These are phyloP conservation scores for Nectriaceae sp. DNA, from an alignment of 2,329 filamentous ascomycete species.

Conservation along the genomic window DNA sequence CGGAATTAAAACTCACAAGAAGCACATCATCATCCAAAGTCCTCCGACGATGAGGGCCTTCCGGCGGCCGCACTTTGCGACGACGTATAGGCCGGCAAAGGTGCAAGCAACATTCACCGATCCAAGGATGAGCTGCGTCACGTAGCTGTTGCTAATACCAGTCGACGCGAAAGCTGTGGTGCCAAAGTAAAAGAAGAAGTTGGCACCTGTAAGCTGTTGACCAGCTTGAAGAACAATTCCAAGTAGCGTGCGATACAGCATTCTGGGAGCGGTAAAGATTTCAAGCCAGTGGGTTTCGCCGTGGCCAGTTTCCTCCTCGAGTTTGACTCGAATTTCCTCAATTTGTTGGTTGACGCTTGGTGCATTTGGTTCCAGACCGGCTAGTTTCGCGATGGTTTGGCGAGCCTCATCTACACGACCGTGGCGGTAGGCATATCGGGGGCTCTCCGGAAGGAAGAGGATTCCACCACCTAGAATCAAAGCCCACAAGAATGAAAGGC, in stretches of 20 bases:
- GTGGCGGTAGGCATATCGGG: constrained; percentile 51
- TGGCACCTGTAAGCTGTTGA: constrained; percentile 64
- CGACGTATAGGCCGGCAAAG: constrained; percentile 64
- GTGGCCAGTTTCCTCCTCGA: constrained; percentile 46
- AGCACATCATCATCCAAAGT: constrained; percentile 59
- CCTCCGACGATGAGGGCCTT: constrained; percentile 64
- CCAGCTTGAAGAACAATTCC: constrained; percentile 65
- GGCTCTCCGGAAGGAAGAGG: constrained; percentile 56
- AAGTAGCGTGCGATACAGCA: constrained; percentile 64
- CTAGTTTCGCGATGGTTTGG: constrained; percentile 47
- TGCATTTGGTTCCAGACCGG: constrained; percentile 42
- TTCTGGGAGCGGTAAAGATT: constrained; percentile 68
- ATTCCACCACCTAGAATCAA: constrained; percentile 52
- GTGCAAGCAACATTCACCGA: constrained; percentile 70
- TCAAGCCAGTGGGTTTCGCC: constrained; percentile 55
- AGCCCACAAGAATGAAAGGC: constrained; percentile 57
- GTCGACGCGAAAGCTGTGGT: constrained; percentile 67
- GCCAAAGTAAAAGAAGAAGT: constrained; percentile 68
- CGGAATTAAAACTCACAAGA: constrained; percentile 38
- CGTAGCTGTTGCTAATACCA: constrained; percentile 65
- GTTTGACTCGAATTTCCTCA: constrained; percentile 52
- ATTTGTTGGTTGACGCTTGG: constrained; percentile 49
- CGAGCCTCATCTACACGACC: constrained; percentile 52
- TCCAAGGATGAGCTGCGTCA: constrained; percentile 68
- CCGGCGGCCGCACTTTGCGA: constrained; percentile 66